Evolutionary conservation across 2,329 filamentous ascomycete species (phyloP).

Genomic region (Furcasterigmium sp.): DNA sequence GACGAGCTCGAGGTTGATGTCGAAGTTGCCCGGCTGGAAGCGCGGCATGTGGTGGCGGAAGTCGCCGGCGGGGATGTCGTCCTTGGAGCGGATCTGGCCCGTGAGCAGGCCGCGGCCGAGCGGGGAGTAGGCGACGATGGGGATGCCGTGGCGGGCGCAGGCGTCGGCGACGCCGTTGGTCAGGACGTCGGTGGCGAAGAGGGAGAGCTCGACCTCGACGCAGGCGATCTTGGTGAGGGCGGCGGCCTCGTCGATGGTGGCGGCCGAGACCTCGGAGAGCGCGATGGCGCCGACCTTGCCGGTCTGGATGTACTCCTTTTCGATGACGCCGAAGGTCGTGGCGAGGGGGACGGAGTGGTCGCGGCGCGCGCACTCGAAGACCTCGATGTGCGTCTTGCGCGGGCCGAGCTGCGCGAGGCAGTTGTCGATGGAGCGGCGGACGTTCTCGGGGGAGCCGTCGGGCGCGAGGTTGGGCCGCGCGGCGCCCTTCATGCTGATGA

Average conservation of each 20-base stretch:
- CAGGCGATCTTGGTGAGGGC: slow-evolving; percentile 36
- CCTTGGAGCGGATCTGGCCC: slow-evolving; percentile 42
- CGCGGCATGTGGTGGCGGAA: slow-evolving; percentile 42
- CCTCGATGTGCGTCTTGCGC: slow-evolving; percentile 50
- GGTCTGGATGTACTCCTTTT: slow-evolving; percentile 43
- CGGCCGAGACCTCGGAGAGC: slow-evolving; percentile 45
- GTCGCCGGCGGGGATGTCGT: slow-evolving; percentile 52
- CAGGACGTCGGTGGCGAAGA: slow-evolving; percentile 42
- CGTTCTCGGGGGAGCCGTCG: slow-evolving; percentile 47
- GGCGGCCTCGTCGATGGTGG: slow-evolving; percentile 42
- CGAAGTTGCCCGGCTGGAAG: slow-evolving; percentile 59
- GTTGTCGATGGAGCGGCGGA: slow-evolving; percentile 54
- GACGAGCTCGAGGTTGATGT: slow-evolving; percentile 59
- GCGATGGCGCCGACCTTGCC: slow-evolving; percentile 47
- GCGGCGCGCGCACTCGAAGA: slow-evolving; percentile 54
- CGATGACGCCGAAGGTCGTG: slow-evolving; percentile 34
- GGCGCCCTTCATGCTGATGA: slow-evolving; percentile 59
- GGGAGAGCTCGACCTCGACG: slow-evolving; percentile 50
- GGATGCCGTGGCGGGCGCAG: slow-evolving; percentile 60
- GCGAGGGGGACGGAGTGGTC: slow-evolving; percentile 44
- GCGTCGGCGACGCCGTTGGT: slow-evolving; percentile 46
- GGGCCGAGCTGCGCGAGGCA: slow-evolving; percentile 45
- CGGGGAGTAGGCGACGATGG: slow-evolving; percentile 68
- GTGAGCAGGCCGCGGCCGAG: slow-evolving; percentile 55
- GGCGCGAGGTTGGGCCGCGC: slow-evolving; percentile 28